Evolutionary conservation across 2,329 filamentous ascomycete species (phyloP).

Genomic region (Chrysosporium queenslandicum): DNA sequence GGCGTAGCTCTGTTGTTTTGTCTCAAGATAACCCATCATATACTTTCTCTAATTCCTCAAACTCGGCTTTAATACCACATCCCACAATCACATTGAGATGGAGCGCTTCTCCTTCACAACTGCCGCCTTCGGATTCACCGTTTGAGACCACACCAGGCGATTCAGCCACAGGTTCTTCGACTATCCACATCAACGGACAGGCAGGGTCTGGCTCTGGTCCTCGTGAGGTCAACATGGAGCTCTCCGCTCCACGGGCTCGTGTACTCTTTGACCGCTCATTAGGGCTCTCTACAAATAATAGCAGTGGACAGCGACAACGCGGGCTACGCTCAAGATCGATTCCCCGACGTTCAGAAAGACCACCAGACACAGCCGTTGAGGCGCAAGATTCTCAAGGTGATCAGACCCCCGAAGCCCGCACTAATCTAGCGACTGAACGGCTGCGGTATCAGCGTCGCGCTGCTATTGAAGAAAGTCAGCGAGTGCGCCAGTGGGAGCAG

Average conservation of each 20-base stretch:
- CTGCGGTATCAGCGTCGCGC: constrained; percentile 31
- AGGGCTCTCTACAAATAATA: not conserved
- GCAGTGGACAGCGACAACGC: constrained; percentile 20
- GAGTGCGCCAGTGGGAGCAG: constrained; percentile 25
- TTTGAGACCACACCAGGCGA: constrained; percentile 19
- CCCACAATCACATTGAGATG: constrained; percentile 31
- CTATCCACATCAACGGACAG: not conserved
- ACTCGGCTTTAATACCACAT: constrained; percentile 22
- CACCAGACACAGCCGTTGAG: constrained; percentile 21
- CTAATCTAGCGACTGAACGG: constrained; percentile 33
- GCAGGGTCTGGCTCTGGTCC: not conserved
- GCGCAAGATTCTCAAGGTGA: constrained; percentile 22
- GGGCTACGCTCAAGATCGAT: constrained; percentile 30
- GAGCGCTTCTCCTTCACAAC: constrained; percentile 34
- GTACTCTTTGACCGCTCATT: constrained; percentile 11
- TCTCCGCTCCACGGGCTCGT: constrained; percentile 1
- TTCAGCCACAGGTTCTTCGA: constrained; percentile 14
- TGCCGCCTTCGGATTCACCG: constrained; percentile 25
- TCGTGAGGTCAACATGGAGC: not conserved
- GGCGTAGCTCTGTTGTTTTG: constrained; percentile 34
- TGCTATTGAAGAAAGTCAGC: constrained; percentile 28
- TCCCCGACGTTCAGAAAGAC: constrained; percentile 26
- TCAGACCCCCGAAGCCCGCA: constrained; percentile 24
- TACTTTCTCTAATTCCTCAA: constrained; percentile 17
- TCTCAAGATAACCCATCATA: constrained; percentile 26